Conservation (phyloP, 164 flowering plant species). For the Aristolochia fimbriata region DNA sequence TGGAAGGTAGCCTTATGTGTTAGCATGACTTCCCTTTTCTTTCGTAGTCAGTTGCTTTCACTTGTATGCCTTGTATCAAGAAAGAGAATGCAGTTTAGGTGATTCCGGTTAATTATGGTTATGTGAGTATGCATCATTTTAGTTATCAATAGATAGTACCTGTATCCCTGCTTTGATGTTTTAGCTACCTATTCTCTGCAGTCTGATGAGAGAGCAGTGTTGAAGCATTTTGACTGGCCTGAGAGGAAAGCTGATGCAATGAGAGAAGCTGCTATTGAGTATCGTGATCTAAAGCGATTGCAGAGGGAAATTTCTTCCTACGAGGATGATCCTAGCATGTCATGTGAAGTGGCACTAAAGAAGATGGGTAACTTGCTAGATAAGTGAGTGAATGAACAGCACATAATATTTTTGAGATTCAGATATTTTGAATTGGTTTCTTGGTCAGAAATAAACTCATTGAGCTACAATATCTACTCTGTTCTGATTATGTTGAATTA, state of each 20-base stretch:
- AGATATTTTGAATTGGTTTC: constrained; percentile 1
- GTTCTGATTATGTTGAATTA: constrained; percentile 10
- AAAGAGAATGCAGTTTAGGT: too few species aligned
- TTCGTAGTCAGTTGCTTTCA: too few species aligned
- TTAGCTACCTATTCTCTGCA: constrained; percentile 7
- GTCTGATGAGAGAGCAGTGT: constrained; percentile 73
- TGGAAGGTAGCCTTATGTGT: too few species aligned
- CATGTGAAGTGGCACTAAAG: constrained; percentile 47
- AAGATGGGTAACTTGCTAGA: constrained; percentile 52
- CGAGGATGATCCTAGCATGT: constrained; percentile 30
- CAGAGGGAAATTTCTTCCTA: constrained; percentile 40
- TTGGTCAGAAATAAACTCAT: background rate
- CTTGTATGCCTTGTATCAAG: too few species aligned
- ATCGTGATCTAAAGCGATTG: constrained; percentile 46
- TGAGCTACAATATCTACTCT: background rate
- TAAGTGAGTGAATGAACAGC: constrained; percentile 28
- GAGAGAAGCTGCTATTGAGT: constrained; percentile 68
- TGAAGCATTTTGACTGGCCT: constrained; percentile 74
- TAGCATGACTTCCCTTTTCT: too few species aligned
- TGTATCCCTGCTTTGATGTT: too few species aligned
- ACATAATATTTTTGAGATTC: background rate
- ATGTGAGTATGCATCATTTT: too few species aligned
- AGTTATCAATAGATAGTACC: too few species aligned
- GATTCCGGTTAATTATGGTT: too few species aligned
- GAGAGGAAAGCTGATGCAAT: constrained; percentile 70